A percentile compares a stretch with the other conserved stretches of the same genome.
Evolutionary conservation across 345 rosid species (phyloP).

Genomic region (Alliaria petiolata): DNA sequence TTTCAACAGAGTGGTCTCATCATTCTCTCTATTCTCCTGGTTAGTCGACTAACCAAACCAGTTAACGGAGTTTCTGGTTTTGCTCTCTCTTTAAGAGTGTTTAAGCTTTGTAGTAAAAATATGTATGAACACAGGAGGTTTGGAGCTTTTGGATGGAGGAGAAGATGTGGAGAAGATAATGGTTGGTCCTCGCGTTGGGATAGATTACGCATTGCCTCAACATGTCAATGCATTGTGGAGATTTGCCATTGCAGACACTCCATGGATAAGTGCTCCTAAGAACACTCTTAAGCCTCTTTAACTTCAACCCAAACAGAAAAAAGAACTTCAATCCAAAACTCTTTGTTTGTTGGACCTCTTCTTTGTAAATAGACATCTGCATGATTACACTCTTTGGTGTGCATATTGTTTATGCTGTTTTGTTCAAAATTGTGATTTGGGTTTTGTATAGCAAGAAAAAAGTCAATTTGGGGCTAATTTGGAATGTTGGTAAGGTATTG

Average conservation of each 20-base stretch:
- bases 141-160: slow-evolving; percentile 84
- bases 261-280: slow-evolving; percentile 95
- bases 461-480: background rate
- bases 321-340: background rate
- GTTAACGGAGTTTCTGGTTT: background rate
- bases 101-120: background rate
- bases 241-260: slow-evolving; percentile 75
- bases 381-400: background rate
- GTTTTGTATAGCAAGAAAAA: background rate
- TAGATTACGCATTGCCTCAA: slow-evolving; percentile 79
- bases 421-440: background rate
- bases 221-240: slow-evolving; percentile 85
- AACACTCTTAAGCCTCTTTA: slow-evolving; percentile 61
- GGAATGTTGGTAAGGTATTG: background rate
- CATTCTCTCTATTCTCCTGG: slow-evolving; percentile 84
- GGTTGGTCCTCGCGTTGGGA: slow-evolving; percentile 87
- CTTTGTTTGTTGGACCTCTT: background rate
- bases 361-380: background rate
- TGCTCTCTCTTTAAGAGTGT: background rate
- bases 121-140: slow-evolving; percentile 53
- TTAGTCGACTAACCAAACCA: slow-evolving; percentile 28
- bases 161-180: slow-evolving; percentile 59
- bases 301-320: background rate
- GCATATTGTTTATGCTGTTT: background rate
- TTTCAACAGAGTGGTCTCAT: slow-evolving; percentile 82